phyloP scores from a whole-genome alignment of 2,329 filamentous ascomycete genomes.

The Fusarium albidum region DNA sequence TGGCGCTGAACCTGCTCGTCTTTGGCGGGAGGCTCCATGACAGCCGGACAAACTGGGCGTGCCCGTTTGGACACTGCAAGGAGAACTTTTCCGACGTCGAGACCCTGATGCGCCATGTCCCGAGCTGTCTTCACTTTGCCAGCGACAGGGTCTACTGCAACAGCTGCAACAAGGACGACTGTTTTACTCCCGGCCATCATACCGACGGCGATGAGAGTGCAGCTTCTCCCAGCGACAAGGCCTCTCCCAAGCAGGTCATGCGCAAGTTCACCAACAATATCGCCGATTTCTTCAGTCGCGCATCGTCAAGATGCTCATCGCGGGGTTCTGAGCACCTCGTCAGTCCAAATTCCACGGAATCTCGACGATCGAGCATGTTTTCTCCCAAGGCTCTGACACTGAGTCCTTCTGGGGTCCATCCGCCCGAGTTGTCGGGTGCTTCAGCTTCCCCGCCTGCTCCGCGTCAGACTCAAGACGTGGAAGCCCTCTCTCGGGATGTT shows the following conservation, averaged over 20 bases:
- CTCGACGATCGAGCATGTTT: neutral
- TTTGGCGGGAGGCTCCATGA: neutral
- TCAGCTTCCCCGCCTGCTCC: too few relatives aligned
- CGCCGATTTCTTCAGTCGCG: slow-evolving; percentile 1
- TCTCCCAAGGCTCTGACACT: neutral
- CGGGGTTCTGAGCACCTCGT: neutral
- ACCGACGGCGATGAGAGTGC: neutral
- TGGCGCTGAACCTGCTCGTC: slow-evolving; percentile 4
- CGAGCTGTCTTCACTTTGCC: neutral
- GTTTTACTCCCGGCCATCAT: neutral
- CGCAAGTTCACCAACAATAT: neutral
- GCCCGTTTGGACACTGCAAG: slow-evolving; percentile 10
- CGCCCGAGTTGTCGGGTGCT: neutral
- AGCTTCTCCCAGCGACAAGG: neutral
- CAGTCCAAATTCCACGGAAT: neutral
- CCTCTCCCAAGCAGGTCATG: neutral
- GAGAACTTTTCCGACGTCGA: neutral
- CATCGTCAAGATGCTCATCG: neutral
- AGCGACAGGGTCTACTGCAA: slow-evolving; percentile 2
- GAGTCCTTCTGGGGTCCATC: neutral
- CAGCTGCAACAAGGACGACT: neutral
- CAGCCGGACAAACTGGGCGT: neutral
- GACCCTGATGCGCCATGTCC: slow-evolving; percentile 2
- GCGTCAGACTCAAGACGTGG: too few relatives aligned
- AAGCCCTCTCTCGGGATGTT: too few relatives aligned